Conservation (phyloP, 2,329 filamentous ascomycete species). For the Acrodontium crateriforme region DNA sequence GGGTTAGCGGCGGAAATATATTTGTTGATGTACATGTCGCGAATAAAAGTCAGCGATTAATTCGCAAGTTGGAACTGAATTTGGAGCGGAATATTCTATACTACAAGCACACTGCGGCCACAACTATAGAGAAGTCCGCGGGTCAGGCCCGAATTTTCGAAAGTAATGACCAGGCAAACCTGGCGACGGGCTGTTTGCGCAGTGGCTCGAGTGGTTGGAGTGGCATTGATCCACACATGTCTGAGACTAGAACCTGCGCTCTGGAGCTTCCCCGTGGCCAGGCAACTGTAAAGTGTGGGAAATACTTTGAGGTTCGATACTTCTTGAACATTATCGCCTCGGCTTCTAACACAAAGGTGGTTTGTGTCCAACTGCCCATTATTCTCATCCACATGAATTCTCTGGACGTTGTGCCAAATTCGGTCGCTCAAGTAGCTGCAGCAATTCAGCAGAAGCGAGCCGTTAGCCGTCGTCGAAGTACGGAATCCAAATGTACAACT, state of each 20-base stretch:
- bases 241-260: constrained; percentile 35
- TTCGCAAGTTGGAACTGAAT: constrained; percentile 38
- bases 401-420: constrained; percentile 42
- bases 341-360: constrained; percentile 33
- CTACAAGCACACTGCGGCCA: constrained; percentile 37
- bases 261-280: constrained; percentile 37
- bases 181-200: constrained; percentile 31
- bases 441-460: constrained; percentile 38
- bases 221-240: constrained; percentile 32
- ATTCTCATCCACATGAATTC: constrained; percentile 45
- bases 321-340: constrained; percentile 39
- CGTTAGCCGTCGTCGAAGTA: constrained; percentile 4
- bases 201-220: constrained; percentile 32
- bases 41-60: constrained; percentile 35
- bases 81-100: constrained; percentile 38
- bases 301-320: constrained; percentile 43
- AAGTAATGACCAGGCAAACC: constrained; percentile 34
- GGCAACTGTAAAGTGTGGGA: constrained; percentile 38
- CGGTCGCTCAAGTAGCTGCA: constrained; percentile 40
- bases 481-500: too few species aligned
- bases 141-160: constrained; percentile 40
- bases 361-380: constrained; percentile 41
- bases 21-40: constrained; percentile 40
- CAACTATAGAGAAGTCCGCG: constrained; percentile 35
- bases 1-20: constrained; percentile 42